Base-by-base conservation (phyloP, 2,329 filamentous ascomycete species). In the Cladosporium sp. region DNA sequence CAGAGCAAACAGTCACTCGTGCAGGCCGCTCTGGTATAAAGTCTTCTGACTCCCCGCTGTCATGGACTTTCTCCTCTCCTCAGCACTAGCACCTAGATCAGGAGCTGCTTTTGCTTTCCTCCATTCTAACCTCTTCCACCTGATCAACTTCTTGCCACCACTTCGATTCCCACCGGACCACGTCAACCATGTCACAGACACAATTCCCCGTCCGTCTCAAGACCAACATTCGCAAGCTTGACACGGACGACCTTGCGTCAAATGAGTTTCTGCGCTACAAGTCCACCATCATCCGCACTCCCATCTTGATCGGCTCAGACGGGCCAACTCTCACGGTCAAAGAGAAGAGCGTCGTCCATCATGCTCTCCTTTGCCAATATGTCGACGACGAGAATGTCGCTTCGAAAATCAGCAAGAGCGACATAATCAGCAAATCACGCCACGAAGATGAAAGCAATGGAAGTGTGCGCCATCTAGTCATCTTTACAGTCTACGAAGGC, bases 11-110 rank as follows among this genome's bases (percentile, higher is more conserved):
- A 15, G 9, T 17, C 17, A 5, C 12, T 17, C 11, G 19, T 3
- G 11, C n/a, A 25, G 14, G 9, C 1, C 4, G 22, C 22, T 12
- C 36, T 9, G 22, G 11, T 51, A 51, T 51, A 51, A 51, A 22
- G 34, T 38, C 34, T 22, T 12, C n/a, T 19, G 19, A 3, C 0
- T 0, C 3, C 17, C n/a, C 34, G 34, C 34, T 51, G 49, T 38
- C 34, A 51, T 38, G 30, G 12, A 22, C 7, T n/a, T 51, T 51
- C 49, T 55, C 37, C 28, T 38, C 22, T 55, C 52, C 22, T 19
- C 38, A 45, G 40, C 40, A 55, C 22, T 25, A 19, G 34, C 52
- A 47, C 28, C 39, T 55, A 45, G 52, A 47, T 55, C 52, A 55
- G 42, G 28, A 55, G 40, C 34, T 47, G 52, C 34, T 36, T 37